A percentile compares a stretch with the other conserved stretches of the same genome.
Evolutionary conservation across 2,329 filamentous ascomycete species (phyloP).

Genomic region (Aspergillus neoniger): DNA sequence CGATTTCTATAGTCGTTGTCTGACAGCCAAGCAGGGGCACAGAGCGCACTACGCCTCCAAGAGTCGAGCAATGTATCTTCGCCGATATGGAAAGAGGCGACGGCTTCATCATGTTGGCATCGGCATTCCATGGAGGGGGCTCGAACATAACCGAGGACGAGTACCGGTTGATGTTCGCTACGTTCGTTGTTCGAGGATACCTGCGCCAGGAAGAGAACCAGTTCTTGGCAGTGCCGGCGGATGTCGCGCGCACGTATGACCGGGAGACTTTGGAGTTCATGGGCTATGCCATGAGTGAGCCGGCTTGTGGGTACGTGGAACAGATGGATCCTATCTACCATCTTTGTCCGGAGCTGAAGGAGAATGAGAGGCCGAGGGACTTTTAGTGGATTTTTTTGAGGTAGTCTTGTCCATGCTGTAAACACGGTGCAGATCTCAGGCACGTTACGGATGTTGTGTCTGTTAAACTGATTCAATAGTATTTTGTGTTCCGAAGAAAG

Average conservation of each 20-base stretch:
- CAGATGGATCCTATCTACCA: conserved; percentile 1
- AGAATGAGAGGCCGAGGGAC: neutral
- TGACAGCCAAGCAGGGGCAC: neutral
- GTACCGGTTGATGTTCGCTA: neutral
- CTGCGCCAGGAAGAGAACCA: conserved; percentile 7
- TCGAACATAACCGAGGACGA: neutral
- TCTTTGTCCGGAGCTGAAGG: neutral
- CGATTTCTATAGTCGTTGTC: neutral
- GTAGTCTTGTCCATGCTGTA: no score
- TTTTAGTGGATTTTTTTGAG: neutral
- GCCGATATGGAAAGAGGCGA: neutral
- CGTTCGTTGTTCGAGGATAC: neutral
- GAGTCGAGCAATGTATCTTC: neutral
- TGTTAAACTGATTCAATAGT: no score
- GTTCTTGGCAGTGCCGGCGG: neutral
- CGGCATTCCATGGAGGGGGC: neutral
- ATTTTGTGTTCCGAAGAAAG: no score
- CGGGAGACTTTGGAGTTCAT: neutral
- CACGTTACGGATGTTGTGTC: no score
- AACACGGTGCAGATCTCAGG: no score
- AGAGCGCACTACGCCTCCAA: neutral
- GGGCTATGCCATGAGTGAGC: conserved; percentile 2
- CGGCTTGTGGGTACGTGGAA: neutral
- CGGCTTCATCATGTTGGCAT: neutral
- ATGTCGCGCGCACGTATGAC: neutral